A percentile compares a stretch with the other conserved stretches of the same genome.
Evolutionary conservation across 176 grass and related monocot species (phyloP).

Genomic region (Triticum monococcum): DNA sequence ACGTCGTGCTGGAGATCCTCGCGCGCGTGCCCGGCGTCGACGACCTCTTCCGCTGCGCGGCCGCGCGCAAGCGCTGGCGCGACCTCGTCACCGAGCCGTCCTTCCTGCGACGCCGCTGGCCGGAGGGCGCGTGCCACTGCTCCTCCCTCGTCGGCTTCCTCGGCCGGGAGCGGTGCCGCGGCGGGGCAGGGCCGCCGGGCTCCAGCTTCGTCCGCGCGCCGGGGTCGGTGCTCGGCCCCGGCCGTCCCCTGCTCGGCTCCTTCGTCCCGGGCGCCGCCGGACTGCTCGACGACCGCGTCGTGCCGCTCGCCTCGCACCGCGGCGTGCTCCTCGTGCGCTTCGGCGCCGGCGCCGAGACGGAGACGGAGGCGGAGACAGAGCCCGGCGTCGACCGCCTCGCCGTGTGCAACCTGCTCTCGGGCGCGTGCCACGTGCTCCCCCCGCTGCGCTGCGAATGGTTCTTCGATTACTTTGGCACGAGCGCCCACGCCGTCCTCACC

Average conservation of each 20-base stretch:
- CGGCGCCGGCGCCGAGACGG: background rate
- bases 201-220: background rate
- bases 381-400: background rate
- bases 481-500: background rate
- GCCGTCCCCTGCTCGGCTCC: background rate
- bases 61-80: slow-evolving; percentile 2
- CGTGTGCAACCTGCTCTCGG: background rate
- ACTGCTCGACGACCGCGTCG: background rate
- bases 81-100: background rate
- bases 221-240: background rate
- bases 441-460: background rate
- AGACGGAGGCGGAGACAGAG: background rate
- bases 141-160: slow-evolving; percentile 3
- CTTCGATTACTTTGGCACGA: background rate
- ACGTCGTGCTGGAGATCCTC: background rate
- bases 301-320: background rate
- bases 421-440: background rate
- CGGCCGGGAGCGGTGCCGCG: background rate
- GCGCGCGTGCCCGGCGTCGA: background rate
- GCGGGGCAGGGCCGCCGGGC: background rate
- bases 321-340: slow-evolving; percentile 15
- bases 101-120: background rate
- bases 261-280: background rate
- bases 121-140: background rate
- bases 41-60: slow-evolving; percentile 16